Conservation (phyloP, 2,329 filamentous ascomycete species). For the Sarocladium kiliense region DNA sequence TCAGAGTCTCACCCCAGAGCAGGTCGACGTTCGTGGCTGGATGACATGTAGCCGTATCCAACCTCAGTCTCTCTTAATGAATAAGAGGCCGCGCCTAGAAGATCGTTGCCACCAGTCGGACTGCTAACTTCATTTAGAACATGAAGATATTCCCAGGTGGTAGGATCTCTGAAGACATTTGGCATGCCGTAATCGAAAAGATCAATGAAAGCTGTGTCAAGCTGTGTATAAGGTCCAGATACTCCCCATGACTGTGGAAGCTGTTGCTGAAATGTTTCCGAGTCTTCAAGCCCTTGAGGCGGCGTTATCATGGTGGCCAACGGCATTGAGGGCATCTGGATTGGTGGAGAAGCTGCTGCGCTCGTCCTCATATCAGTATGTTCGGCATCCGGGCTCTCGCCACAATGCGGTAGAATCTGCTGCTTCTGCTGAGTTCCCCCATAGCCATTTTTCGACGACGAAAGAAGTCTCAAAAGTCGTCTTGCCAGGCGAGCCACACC, state of each 20-base stretch:
- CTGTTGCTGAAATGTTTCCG: background rate
- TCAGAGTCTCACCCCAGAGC: background rate
- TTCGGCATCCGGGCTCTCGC: too few species aligned
- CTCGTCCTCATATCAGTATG: too few species aligned
- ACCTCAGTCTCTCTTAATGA: background rate
- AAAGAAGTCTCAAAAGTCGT: conserved; percentile 6
- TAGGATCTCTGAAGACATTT: conserved; percentile 10
- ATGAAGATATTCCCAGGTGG: background rate
- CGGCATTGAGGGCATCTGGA: background rate
- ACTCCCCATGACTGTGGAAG: background rate
- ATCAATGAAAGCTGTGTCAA: conserved; percentile 15
- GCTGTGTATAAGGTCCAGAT: conserved; percentile 4
- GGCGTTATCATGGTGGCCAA: background rate
- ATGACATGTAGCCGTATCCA: background rate
- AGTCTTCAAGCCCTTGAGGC: background rate
- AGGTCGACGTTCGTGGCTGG: too few species aligned
- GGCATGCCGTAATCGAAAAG: conserved; percentile 16
- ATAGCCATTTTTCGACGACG: background rate
- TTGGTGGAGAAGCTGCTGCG: background rate
- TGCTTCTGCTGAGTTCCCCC: background rate
- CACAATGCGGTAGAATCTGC: too few species aligned
- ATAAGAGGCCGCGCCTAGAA: background rate
- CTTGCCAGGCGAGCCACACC: conserved; percentile 13
- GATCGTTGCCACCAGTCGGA: background rate
- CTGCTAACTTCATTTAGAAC: background rate